These are phyloP conservation scores for Coffea humblotiana DNA, from an alignment of 305 asterid genomes.

Conservation along the genomic window DNA sequence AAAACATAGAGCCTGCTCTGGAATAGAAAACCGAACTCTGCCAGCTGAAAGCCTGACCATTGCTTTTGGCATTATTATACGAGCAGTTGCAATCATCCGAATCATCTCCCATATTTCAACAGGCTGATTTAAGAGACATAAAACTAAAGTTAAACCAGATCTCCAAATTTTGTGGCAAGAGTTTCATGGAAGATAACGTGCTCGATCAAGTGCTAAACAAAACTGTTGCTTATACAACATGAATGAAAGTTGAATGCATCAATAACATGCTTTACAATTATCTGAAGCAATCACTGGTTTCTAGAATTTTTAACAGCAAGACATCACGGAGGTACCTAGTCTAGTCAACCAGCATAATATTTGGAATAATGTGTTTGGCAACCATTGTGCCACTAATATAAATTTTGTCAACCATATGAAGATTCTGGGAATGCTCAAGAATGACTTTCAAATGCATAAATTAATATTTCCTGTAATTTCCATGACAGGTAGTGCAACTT, in stretches of 20 bases:
- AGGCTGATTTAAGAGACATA: constrained; percentile 56
- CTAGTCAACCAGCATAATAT: background rate
- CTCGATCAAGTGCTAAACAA: background rate
- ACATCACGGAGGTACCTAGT: background rate
- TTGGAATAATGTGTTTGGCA: background rate
- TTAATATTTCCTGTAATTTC: background rate
- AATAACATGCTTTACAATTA: background rate
- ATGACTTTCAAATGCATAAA: background rate
- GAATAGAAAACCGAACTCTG: constrained; percentile 84
- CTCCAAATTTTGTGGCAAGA: background rate
- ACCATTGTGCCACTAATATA: background rate
- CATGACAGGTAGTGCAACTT: background rate
- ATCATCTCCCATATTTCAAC: constrained; percentile 99
- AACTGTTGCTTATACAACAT: background rate
- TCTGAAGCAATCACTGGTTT: background rate
- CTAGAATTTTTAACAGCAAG: background rate
- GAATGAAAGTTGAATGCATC: background rate
- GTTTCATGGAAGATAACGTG: constrained; percentile 1
- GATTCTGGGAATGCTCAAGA: background rate
- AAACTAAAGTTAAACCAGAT: constrained; percentile 18
- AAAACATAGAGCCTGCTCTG: constrained; percentile 95
- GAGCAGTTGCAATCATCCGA: constrained; percentile 93
- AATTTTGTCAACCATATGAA: background rate
- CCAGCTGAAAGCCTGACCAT: constrained; percentile 99
- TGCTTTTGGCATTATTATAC: constrained; percentile 94